Base-by-base conservation (phyloP, 345 rosid genomes). In the Alliaria petiolata region DNA sequence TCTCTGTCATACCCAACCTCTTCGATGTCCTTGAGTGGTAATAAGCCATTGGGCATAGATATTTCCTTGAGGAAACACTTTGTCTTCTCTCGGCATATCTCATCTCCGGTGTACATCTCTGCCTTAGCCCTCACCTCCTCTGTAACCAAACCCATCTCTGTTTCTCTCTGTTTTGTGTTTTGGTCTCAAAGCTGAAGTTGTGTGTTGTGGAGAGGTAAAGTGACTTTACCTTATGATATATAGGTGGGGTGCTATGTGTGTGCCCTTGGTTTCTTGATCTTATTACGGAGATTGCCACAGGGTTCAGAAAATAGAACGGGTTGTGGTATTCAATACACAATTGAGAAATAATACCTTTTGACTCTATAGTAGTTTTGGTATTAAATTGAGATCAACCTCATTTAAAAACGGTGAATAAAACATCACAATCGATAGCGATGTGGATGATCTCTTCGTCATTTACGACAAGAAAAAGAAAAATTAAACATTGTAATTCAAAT, bases 1-100 rank as follows among this genome's bases (percentile, higher is more conserved):
- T 89, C 95, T 78, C 78, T 84, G 50, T 87, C 84, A 22, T 85
- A 83, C 58, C 99, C 99, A 62, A 84, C 83, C 74, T 95, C 98
- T 67, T 72, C 80, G 0, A 95, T 82, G 84, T 95, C 96, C 50
- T 74, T 80, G 40, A 95, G 40, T 1, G 99, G 99, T 69, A 95
- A 63, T 15, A 95, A 73, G 17, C 99, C 99, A 35, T 82, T 89
- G 0, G 99, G 98, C 36, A 95, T 56, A 1, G 86, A 86, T 0
- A 87, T 39, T 42, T 95, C 96, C 46, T 10, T 73, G 42, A 91
- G 93, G 77, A 95, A 36, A 0, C 15, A 4, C 75, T 81, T 81
- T 0, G 98, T 71, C 67, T 86, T 95, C 76, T 83, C 87, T 25
- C 80, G 71, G 76, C 99, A 84, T 43, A 85, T 79, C 60, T 78